Conservation (phyloP, 2,329 filamentous ascomycete genomes). For the Capronia coronata region DNA sequence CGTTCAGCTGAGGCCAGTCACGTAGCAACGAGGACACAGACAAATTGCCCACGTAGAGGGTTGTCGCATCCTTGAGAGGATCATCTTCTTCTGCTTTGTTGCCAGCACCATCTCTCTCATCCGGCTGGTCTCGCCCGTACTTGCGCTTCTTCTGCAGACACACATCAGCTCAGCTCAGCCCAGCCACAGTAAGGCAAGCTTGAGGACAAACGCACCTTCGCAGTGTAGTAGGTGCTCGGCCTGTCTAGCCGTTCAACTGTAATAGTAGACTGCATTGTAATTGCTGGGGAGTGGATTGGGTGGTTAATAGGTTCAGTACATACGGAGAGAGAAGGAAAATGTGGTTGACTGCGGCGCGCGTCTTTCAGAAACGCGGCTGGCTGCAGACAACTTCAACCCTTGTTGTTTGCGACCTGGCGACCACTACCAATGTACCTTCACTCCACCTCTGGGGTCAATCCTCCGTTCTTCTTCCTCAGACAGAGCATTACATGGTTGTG, state of each 20-base stretch:
- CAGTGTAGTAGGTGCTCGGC: constrained; percentile 87
- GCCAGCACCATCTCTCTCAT: constrained; percentile 48
- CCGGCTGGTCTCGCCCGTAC: constrained; percentile 52
- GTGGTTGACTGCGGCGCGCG: neutral
- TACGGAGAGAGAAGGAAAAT: constrained; percentile 6
- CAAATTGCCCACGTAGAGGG: constrained; percentile 95
- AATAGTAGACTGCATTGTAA: constrained; percentile 40
- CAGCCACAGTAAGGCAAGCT: neutral
- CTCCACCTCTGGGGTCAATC: neutral
- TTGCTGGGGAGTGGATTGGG: neutral
- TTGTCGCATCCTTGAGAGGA: constrained; percentile 78
- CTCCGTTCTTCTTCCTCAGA: neutral
- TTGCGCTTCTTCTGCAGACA: constrained; percentile 62
- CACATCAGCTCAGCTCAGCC: constrained; percentile 7
- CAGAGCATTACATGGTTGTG: neutral
- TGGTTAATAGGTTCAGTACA: constrained; percentile 1
- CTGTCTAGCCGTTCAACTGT: constrained; percentile 90
- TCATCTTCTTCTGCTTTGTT: constrained; percentile 59
- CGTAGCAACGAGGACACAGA: constrained; percentile 42
- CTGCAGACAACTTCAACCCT: constrained; percentile 2
- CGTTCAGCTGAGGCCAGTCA: constrained; percentile 9
- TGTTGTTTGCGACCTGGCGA: neutral
- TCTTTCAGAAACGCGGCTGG: constrained; percentile 2
- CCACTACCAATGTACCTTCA: neutral
- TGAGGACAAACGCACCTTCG: constrained; percentile 55